Evolutionary conservation across 257 asterid species (phyloP), one percentile per base, ranked within the genome.

Genomic region (Euphrasia confusa): DNA sequence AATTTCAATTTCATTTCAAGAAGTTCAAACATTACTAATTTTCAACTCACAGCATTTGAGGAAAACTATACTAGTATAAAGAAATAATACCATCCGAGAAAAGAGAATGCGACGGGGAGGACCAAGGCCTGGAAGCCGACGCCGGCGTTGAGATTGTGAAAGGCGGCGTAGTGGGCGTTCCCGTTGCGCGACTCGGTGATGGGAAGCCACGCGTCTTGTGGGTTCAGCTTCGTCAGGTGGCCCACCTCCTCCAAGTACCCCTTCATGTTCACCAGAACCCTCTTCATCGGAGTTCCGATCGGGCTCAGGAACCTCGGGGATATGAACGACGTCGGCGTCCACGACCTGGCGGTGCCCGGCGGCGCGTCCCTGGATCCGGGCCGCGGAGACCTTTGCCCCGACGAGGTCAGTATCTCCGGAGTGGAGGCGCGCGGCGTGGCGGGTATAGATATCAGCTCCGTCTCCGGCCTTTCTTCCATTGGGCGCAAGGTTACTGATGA

Each of bases 161-260:
- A 93, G 44, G 99, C 96, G 11, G 99, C 91, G 59, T 93, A 93
- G 69, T 93, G 94, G 10, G 99, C 86, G 68, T 93, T 89, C 49
- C 99, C 99, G 64, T 93, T 93, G 27, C 99, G 85, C 10, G 99
- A 93, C 30, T 93, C 99, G 4, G 99, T 93, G 28, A 93, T 89
- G 3, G 99, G 99, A 66, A 93, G 96, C 99, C 99, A 93, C 50
- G 99, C 97, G 69, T 93, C 99, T 57, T 93, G 97, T 0, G 99
- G 99, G 59, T 93, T 93, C 1, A 93, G 89, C 80, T 93, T 93
- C 0, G 99, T 93, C 67, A 93, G 75, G 37, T 93, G 99, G 3
- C 99, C 99, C 40, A 93, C 88, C 60, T 93, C 99, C 73, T 93
- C 99, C 71, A 93, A 71, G 28, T 93, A 93, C 0, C 96, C 88